A percentile compares a stretch with the other conserved stretches of the same genome.
Evolutionary conservation across 2,329 filamentous ascomycete genomes (phyloP).

Genomic region (Thielaviopsis punctulata): DNA sequence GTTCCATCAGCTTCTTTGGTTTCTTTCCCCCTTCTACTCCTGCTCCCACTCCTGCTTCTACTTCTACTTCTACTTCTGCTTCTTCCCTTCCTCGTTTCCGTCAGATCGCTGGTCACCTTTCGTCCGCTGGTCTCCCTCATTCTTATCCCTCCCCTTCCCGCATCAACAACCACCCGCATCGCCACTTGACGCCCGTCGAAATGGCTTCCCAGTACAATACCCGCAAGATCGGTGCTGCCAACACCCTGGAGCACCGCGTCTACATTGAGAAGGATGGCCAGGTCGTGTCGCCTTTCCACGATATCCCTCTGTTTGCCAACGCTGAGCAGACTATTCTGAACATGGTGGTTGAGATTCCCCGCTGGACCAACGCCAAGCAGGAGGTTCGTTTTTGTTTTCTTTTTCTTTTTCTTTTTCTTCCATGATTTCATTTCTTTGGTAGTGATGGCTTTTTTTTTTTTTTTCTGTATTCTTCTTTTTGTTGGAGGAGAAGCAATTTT

Average conservation of each 20-base stretch:
- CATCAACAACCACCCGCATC: slow-evolving; percentile 12
- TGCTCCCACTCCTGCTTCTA: slow-evolving; percentile 1
- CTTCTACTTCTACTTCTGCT: slow-evolving; percentile 8
- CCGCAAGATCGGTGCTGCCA: slow-evolving; percentile 75
- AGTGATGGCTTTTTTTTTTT: not conserved
- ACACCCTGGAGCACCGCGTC: slow-evolving; percentile 93
- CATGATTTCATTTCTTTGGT: not conserved
- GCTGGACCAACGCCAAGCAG: slow-evolving; percentile 99
- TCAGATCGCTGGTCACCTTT: slow-evolving; percentile 12
- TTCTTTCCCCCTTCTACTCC: not conserved
- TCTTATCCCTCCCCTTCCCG: slow-evolving; percentile 3
- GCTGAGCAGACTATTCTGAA: slow-evolving; percentile 89
- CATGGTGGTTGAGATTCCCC: slow-evolving; percentile 98
- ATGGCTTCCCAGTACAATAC: slow-evolving; percentile 54
- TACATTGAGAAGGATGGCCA: slow-evolving; percentile 96
- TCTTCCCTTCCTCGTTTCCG: slow-evolving; percentile 10
- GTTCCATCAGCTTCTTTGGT: not conserved
- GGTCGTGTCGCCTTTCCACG: slow-evolving; percentile 90
- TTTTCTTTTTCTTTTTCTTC: slow-evolving; percentile 27
- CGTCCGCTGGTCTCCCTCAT: not conserved
- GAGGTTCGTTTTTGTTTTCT: slow-evolving; percentile 49
- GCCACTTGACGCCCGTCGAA: slow-evolving; percentile 18
- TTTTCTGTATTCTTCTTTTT: not conserved
- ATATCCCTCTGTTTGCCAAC: slow-evolving; percentile 96
- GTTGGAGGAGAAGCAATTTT: not conserved